phyloP scores from a whole-genome alignment of 1,139 yeast genomes.

The Pneumocystis wakefieldiae region DNA sequence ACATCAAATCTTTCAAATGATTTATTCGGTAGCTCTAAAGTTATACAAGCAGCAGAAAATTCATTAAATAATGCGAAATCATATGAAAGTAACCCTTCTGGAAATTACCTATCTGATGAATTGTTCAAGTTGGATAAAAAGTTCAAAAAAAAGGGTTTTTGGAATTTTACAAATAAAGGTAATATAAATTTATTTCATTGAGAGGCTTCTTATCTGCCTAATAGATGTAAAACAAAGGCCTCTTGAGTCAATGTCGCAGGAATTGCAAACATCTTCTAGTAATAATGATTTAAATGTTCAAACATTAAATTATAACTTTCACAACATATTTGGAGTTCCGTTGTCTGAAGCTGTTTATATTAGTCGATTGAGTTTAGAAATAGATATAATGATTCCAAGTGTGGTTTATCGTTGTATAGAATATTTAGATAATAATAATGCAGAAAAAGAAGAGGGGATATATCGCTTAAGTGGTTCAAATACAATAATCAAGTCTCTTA shows the following conservation, averaged over 20 bases:
- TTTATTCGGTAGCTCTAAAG: neutral
- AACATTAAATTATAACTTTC: slow-evolving; percentile 1
- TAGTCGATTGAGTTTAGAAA: slow-evolving; percentile 6
- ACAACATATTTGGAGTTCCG: slow-evolving; percentile 48
- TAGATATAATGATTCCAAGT: slow-evolving; percentile 35
- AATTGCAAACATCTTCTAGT: neutral
- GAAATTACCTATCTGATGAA: neutral
- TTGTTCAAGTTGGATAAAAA: neutral
- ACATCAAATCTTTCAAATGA: neutral
- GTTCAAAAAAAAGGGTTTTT: slow-evolving; percentile 9
- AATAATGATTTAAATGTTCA: slow-evolving; percentile 8
- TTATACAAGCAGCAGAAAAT: neutral
- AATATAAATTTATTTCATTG: neutral
- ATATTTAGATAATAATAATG: slow-evolving; percentile 50
- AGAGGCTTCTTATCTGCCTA: neutral
- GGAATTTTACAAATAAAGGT: slow-evolving; percentile 9
- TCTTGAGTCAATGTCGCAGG: neutral
- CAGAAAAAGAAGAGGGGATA: slow-evolving; percentile 75
- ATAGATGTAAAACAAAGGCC: neutral
- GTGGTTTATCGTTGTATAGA: slow-evolving; percentile 65
- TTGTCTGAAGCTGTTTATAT: slow-evolving; percentile 39
- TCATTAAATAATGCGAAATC: neutral
- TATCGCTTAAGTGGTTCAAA: slow-evolving; percentile 87
- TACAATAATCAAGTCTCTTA: slow-evolving; percentile 55
- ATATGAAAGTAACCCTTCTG: neutral